Percentiles rank a stretch among this genome's conserved stretches.
phyloP scores from a whole-genome alignment of 495 filamentous ascomycete genomes.

The Zalerion maritima region DNA sequence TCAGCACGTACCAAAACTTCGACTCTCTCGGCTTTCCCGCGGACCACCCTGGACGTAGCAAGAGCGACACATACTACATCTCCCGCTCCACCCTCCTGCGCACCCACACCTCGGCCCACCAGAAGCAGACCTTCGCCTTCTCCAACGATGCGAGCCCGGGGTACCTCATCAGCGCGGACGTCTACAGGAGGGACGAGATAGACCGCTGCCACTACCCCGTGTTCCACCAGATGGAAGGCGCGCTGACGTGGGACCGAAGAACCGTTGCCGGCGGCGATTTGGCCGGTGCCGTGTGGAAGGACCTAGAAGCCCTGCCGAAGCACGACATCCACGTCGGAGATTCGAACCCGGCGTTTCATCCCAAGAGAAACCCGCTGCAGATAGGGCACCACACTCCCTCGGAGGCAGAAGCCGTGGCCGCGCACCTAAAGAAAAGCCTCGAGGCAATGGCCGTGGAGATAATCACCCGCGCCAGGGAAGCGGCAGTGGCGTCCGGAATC shows the following conservation, averaged over 20 bases:
- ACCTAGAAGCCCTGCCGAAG: conserved; percentile 51
- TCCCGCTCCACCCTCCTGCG: conserved; percentile 72
- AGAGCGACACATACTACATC: conserved; percentile 91
- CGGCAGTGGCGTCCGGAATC: conserved; percentile 38
- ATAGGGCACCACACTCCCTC: conserved; percentile 47
- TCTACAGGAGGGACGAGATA: conserved; percentile 89
- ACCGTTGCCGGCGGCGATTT: conserved; percentile 43
- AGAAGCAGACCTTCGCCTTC: conserved; percentile 75
- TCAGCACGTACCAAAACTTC: conserved; percentile 81
- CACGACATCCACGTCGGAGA: conserved; percentile 70
- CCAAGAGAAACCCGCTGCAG: conserved; percentile 76
- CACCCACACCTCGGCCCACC: conserved; percentile 88
- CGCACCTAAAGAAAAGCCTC: conserved; percentile 78
- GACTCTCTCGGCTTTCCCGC: conserved; percentile 84
- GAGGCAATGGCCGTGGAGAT: conserved; percentile 82
- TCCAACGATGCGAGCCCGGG: conserved; percentile 57
- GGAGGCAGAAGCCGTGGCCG: conserved; percentile 70
- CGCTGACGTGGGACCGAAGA: conserved; percentile 70
- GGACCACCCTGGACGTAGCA: conserved; percentile 79
- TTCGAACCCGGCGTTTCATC: conserved; percentile 63
- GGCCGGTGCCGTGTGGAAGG: conserved; percentile 45
- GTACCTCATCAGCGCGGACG: conserved; percentile 86
- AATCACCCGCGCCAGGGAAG: conserved; percentile 63
- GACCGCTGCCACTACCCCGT: conserved; percentile 90
- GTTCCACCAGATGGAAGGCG: conserved; percentile 98